A percentile compares a stretch with the other conserved stretches of the same genome.
These are phyloP conservation scores for Penicillium polonicum DNA, from an alignment of 2,329 filamentous ascomycete genomes.

Conservation along the genomic window DNA sequence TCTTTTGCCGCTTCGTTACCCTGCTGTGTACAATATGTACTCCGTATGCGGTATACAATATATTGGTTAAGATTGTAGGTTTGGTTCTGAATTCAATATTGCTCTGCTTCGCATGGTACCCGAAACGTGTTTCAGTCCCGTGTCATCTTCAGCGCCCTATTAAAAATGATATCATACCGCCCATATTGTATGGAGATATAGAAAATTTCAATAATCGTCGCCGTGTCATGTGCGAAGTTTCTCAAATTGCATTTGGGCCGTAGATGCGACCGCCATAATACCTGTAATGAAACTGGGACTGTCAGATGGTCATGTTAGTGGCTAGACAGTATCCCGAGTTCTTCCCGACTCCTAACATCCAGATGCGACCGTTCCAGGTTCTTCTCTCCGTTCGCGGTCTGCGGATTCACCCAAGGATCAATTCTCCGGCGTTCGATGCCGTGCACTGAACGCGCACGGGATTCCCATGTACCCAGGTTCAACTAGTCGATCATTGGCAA, in stretches of 20 bases:
- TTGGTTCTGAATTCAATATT: background rate
- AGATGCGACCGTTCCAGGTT: conserved; percentile 1
- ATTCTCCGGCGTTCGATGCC: background rate
- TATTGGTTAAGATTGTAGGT: background rate
- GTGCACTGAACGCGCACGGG: background rate
- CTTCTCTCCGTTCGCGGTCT: background rate
- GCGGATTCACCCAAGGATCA: background rate
- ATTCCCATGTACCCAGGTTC: background rate
- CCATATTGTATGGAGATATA: background rate
- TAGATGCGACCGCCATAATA: background rate
- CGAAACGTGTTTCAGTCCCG: conserved; percentile 3
- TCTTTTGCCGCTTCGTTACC: background rate
- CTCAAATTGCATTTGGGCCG: background rate
- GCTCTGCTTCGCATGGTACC: background rate
- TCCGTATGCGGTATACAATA: background rate
- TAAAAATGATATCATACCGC: background rate
- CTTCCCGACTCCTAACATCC: background rate
- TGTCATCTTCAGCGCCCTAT: background rate
- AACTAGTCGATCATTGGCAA: background rate
- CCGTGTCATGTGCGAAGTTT: background rate
- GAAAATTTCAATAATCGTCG: background rate
- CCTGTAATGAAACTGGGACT: background rate
- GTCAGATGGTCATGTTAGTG: background rate
- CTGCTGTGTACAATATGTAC: background rate
- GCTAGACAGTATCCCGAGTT: background rate